phyloP scores from a whole-genome alignment of 2,329 filamentous ascomycete genomes.

The Paracoccidioides brasiliensis region DNA sequence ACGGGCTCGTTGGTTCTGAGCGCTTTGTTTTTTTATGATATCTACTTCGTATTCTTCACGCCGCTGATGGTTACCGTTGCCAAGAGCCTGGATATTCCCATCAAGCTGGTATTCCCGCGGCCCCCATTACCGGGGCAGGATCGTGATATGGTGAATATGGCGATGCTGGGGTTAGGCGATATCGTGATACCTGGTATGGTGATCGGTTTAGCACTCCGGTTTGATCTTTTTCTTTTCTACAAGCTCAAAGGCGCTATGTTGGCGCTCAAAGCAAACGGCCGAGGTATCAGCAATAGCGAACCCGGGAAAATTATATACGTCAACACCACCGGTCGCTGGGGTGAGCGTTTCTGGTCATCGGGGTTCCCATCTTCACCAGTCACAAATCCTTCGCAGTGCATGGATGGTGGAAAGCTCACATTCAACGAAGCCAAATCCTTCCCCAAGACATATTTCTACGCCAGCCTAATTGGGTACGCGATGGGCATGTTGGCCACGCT shows the following conservation, averaged over 20 bases:
- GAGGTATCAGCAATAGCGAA: slow-evolving; percentile 5
- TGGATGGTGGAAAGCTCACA: slow-evolving; percentile 20
- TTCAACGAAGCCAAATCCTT: slow-evolving; percentile 42
- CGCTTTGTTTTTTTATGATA: slow-evolving; percentile 86
- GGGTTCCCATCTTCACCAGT: slow-evolving; percentile 14
- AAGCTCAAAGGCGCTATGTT: background rate
- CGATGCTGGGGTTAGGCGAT: slow-evolving; percentile 89
- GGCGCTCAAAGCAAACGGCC: background rate
- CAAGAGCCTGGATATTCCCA: slow-evolving; percentile 77
- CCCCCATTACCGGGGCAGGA: slow-evolving; percentile 39
- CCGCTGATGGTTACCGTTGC: slow-evolving; percentile 52
- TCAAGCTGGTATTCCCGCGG: slow-evolving; percentile 78
- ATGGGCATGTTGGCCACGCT: slow-evolving; percentile 66
- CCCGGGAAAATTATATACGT: slow-evolving; percentile 27
- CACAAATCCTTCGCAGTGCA: background rate
- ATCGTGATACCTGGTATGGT: slow-evolving; percentile 87
- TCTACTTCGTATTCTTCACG: slow-evolving; percentile 51
- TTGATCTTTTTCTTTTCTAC: slow-evolving; percentile 80
- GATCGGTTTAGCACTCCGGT: slow-evolving; percentile 76
- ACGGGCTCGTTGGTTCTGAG: slow-evolving; percentile 66
- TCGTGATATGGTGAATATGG: slow-evolving; percentile 31
- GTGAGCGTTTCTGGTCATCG: slow-evolving; percentile 66
- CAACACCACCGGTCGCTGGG: slow-evolving; percentile 62
- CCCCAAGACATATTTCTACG: slow-evolving; percentile 72
- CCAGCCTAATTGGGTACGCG: slow-evolving; percentile 63